Evolutionary conservation across 2,329 filamentous ascomycete species (phyloP).

Genomic region (Fonsecaea monophora): DNA sequence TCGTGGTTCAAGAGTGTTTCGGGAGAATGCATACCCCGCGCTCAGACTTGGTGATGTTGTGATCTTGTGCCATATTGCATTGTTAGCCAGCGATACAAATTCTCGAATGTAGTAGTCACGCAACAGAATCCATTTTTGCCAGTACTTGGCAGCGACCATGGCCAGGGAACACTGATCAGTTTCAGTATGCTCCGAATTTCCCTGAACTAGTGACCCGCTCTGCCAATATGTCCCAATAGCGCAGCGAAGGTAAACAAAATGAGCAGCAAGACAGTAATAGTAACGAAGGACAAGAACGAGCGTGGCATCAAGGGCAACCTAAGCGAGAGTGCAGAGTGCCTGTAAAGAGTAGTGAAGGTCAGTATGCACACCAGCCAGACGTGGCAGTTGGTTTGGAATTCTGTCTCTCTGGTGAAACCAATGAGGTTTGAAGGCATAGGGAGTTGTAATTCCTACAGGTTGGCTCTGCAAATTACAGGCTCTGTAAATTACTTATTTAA

Average conservation of each 20-base stretch:
- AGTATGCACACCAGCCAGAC: background rate
- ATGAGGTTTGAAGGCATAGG: no score
- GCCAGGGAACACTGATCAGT: no score
- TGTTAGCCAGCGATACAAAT: conserved; percentile 1
- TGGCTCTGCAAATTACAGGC: no score
- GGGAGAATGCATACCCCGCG: background rate
- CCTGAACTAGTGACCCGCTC: conserved; percentile 4
- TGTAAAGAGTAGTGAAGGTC: background rate
- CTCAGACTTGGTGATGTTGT: background rate
- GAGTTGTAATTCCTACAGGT: no score
- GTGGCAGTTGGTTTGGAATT: background rate
- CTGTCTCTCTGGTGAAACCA: no score
- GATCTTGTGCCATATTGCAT: background rate
- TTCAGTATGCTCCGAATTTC: no score
- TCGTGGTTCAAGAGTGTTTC: background rate
- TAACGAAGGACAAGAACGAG: conserved; percentile 31
- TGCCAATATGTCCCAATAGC: conserved; percentile 17
- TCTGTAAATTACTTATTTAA: no score
- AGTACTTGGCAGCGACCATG: no score
- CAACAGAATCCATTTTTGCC: no score
- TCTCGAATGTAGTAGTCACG: background rate
- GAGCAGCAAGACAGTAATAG: conserved; percentile 27
- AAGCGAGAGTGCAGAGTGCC: conserved; percentile 15
- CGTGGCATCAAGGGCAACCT: conserved; percentile 30
- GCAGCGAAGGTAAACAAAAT: conserved; percentile 22